Evolutionary conservation across 2,329 filamentous ascomycete genomes (phyloP).

Genomic region (Kalmusia sp.): DNA sequence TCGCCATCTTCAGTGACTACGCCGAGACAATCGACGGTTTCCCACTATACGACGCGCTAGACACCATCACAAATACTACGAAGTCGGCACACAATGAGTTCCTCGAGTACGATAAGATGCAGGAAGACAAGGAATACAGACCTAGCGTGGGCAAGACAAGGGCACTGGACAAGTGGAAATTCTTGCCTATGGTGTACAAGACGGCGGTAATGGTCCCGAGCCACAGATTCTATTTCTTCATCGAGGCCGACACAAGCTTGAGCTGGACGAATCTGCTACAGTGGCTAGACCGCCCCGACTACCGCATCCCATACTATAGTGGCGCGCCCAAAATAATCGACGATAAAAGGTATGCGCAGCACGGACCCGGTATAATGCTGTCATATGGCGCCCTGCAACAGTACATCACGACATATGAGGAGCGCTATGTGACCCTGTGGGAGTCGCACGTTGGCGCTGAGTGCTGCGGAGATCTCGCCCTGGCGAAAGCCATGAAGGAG

Average conservation of each 20-base stretch:
- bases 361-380: constrained; percentile 52
- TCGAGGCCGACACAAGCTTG: constrained; percentile 43
- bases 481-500: constrained; percentile 43
- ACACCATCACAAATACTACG: constrained; percentile 45
- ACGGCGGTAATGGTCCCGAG: constrained; percentile 47
- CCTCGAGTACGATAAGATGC: constrained; percentile 58
- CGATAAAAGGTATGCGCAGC: constrained; percentile 49
- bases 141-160: constrained; percentile 51
- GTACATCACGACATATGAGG: constrained; percentile 40
- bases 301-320: constrained; percentile 51
- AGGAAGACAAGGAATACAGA: constrained; percentile 52
- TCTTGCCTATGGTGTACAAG: constrained; percentile 62
- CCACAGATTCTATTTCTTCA: constrained; percentile 41
- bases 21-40: constrained; percentile 59
- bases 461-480: constrained; percentile 48
- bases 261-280: constrained; percentile 48
- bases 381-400: constrained; percentile 49
- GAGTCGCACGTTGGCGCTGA: constrained; percentile 37
- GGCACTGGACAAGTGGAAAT: constrained; percentile 66
- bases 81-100: constrained; percentile 56
- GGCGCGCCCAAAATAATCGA: constrained; percentile 46
- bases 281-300: constrained; percentile 48
- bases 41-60: constrained; percentile 59
- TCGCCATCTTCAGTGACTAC: constrained; percentile 66
- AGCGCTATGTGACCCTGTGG: constrained; percentile 41